Percentiles rank a stretch among this genome's conserved stretches.
Evolutionary conservation across 306 rosid species (phyloP).

Genomic region (Mimosa pudica): DNA sequence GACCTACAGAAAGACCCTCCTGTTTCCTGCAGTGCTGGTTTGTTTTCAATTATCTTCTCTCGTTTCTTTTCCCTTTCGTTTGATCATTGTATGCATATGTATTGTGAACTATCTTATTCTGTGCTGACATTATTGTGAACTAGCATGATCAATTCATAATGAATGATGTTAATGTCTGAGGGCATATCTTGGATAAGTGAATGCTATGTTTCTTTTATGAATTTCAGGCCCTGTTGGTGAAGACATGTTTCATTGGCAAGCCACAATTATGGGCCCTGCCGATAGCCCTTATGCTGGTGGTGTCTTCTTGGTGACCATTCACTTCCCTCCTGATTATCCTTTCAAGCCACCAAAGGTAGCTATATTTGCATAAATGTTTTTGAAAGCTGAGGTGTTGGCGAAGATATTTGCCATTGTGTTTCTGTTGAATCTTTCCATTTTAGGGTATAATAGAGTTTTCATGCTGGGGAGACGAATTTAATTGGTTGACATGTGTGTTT

Average conservation of each 20-base stretch:
- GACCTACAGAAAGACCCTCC: conserved; percentile 75
- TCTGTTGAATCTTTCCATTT: background rate
- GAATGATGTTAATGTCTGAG: background rate
- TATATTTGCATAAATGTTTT: background rate
- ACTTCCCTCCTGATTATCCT: conserved; percentile 68
- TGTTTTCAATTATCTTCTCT: conserved; percentile 28
- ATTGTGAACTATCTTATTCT: background rate
- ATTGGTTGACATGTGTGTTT: background rate
- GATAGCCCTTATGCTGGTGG: conserved; percentile 57
- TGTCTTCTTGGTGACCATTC: conserved; percentile 52
- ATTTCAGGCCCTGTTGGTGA: conserved; percentile 45
- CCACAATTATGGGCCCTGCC: conserved; percentile 42
- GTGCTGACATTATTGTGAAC: background rate
- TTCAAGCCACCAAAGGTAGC: conserved; percentile 64
- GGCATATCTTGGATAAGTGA: background rate
- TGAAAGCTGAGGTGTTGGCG: conserved; percentile 5
- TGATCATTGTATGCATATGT: background rate
- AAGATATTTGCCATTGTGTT: background rate
- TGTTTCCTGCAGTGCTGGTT: conserved; percentile 72
- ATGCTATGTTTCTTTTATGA: background rate
- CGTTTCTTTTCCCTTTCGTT: background rate
- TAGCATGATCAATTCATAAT: background rate
- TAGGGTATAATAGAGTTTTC: background rate
- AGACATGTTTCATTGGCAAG: conserved; percentile 49
- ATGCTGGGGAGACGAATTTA: background rate